Conservation (phyloP, 768 basidiomycete genomes). For the Holtermanniella nyarrowii region DNA sequence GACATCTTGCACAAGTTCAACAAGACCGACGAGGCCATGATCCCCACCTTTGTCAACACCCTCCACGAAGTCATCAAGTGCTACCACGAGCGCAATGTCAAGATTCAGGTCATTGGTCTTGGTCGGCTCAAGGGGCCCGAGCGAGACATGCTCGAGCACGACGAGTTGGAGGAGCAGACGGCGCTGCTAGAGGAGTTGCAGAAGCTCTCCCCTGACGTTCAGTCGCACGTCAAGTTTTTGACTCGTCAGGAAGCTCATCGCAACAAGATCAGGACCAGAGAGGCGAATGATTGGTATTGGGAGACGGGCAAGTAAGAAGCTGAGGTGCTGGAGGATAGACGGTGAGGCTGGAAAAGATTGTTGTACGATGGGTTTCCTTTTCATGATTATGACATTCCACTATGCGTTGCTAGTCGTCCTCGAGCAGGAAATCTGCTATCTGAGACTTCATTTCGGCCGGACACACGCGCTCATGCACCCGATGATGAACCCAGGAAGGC, state of each 20-base stretch:
- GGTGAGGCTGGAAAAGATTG: no score
- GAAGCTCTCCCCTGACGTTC: no score
- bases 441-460: constrained; percentile 22
- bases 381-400: no score
- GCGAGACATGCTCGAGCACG: not conserved
- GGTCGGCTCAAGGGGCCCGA: not conserved
- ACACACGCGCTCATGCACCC: constrained; percentile 2
- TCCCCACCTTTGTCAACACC: not conserved
- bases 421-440: constrained; percentile 25
- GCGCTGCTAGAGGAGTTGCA: no score
- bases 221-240: no score
- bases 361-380: no score
- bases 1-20: not conserved
- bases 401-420: no score
- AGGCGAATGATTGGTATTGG: no score
- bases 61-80: not conserved
- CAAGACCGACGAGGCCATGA: not conserved
- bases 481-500: constrained; percentile 22
- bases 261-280: no score
- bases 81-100: not conserved
- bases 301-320: no score
- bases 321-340: no score
- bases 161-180: not conserved
- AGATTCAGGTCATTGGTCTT: not conserved
- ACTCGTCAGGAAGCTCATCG: no score